Evolutionary conservation across 2,329 filamentous ascomycete species (phyloP), one percentile per base, ranked within the genome.

Genomic region (Cordyceps farinosa): DNA sequence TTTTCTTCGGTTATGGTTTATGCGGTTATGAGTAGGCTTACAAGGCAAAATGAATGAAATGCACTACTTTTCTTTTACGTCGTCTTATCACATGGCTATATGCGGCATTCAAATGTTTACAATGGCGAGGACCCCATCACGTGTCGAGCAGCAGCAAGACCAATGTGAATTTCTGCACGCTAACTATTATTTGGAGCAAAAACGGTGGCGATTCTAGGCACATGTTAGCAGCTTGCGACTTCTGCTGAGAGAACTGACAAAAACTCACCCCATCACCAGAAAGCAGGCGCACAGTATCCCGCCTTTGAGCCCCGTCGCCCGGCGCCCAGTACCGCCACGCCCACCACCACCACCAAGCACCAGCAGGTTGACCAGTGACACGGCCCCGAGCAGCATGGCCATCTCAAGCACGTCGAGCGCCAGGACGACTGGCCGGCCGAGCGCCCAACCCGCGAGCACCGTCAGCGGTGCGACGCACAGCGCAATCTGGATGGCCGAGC

Each of bases 331-430:
- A 69, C 48, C 30, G 11, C n/a, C n/a, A 3, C 48, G 48, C 9
- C 29, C 30, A 11, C 22, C 38, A 40, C 38, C 58, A 40, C 38
- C 58, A 5, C 50, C n/a, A 29, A 61, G n/a, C 42, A 92, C 88
- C n/a, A 92, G 77, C 68, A 91, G 87, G 73, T 90, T 91, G 69
- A 91, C 89, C 54, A 92, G 84, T 64, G 91, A 79, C 3, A 89
- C 87, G 3, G 82, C 85, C 5, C 90, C 84, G 69, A 91, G 89
- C 69, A 92, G 82, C 44, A 87, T 86, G 27, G 90, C 86, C 0
- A 89, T 91, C 76, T 92, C 89, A 71, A 92, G 92, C 42, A 87
- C 82, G 68, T 88, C 88, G 74, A 92, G 92, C 67, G 89, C 88
- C 55, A 92, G 79, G n/a, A 84, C 79, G 73, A 87, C 81, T 27